phyloP scores from a whole-genome alignment of 2,329 filamentous ascomycete species.

The Fusarium caatingaense region DNA sequence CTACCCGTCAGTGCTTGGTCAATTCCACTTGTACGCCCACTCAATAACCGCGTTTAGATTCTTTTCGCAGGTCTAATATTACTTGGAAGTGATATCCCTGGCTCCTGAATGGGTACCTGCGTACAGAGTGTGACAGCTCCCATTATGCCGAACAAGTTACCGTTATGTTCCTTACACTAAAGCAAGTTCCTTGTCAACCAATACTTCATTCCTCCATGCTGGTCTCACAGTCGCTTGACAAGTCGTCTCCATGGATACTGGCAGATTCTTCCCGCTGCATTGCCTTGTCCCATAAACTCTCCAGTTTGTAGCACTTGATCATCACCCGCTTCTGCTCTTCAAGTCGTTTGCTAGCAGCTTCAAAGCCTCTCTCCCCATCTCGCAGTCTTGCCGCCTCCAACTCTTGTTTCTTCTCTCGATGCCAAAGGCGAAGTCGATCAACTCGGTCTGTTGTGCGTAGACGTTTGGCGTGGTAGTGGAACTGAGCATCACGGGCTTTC shows the following conservation, averaged over 20 bases:
- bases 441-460: slow-evolving; percentile 32
- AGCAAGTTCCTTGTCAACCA: not conserved
- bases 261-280: slow-evolving; percentile 17
- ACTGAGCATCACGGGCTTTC: slow-evolving; percentile 30
- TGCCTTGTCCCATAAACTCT: slow-evolving; percentile 30
- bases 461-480: slow-evolving; percentile 36
- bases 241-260: slow-evolving; percentile 9
- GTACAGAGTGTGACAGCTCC: slow-evolving; percentile 19
- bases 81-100: not conserved
- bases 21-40: slow-evolving; percentile 8
- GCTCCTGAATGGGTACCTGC: slow-evolving; percentile 20
- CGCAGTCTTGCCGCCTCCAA: slow-evolving; percentile 19
- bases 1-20: not conserved
- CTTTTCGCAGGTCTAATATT: not conserved
- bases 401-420: slow-evolving; percentile 32
- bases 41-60: not conserved
- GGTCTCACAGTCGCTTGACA: slow-evolving; percentile 32
- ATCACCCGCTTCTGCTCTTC: slow-evolving; percentile 35
- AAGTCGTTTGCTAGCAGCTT: slow-evolving; percentile 15
- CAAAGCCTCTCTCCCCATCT: slow-evolving; percentile 21
- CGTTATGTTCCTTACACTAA: not conserved
- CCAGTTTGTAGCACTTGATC: slow-evolving; percentile 34
- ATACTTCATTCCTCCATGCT: slow-evolving; percentile 19
- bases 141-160: not conserved
- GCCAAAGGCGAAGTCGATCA: slow-evolving; percentile 34